Percentiles rank a stretch among this genome's conserved stretches.
Conservation (phyloP, 2,329 filamentous ascomycete genomes). For the Exophiala phaeomuriformis region DNA sequence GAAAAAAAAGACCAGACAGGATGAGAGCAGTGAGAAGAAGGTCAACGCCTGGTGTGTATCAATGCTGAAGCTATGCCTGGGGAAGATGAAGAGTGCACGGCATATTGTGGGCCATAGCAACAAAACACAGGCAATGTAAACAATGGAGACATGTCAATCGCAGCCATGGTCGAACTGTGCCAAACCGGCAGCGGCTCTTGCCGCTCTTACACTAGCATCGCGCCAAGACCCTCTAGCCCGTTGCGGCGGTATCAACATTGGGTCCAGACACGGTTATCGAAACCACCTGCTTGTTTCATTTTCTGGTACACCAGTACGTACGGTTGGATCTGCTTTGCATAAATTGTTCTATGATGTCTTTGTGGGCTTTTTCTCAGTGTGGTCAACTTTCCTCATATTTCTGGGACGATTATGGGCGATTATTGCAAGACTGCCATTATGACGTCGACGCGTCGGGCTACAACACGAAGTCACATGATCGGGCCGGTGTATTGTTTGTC, state of each 20-base stretch:
- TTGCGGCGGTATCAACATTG: neutral
- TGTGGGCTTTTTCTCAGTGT: no score
- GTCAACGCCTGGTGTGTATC: slow-evolving; percentile 16
- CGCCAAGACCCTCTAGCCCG: neutral
- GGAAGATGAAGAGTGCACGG: slow-evolving; percentile 11
- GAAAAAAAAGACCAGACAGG: slow-evolving; percentile 4
- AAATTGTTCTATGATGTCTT: neutral
- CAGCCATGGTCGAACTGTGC: slow-evolving; percentile 3
- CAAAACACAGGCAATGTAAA: slow-evolving; percentile 13
- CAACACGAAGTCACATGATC: slow-evolving; percentile 13
- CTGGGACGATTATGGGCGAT: neutral
- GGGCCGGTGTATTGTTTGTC: neutral
- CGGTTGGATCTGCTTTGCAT: neutral
- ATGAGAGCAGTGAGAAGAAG: slow-evolving; percentile 17
- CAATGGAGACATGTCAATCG: neutral
- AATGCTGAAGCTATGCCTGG: slow-evolving; percentile 23
- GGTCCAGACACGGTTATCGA: neutral
- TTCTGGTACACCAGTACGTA: neutral
- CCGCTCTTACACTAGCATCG: neutral
- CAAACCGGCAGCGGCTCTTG: slow-evolving; percentile 3
- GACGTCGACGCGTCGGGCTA: slow-evolving; percentile 17
- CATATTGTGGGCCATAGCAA: slow-evolving; percentile 18
- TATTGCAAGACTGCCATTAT: neutral
- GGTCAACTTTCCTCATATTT: neutral
- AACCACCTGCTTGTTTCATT: neutral